Conservation (phyloP, 768 basidiomycete genomes). For the Phanerochaete carnosa region DNA sequence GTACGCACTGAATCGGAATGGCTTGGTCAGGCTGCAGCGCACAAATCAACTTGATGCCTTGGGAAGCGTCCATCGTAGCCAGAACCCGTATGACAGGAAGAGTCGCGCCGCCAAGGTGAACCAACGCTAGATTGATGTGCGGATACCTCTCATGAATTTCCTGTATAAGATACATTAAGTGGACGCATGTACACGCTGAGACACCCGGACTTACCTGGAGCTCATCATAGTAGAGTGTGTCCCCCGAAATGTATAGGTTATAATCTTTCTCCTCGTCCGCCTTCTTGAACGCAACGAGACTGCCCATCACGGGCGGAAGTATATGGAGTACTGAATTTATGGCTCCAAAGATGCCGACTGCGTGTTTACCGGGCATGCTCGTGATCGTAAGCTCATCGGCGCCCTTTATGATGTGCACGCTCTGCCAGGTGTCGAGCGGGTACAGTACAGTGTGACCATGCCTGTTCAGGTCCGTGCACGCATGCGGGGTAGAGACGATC, state of each 20-base stretch:
- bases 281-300: conserved; percentile 24
- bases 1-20: conserved; percentile 26
- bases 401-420: conserved; percentile 4
- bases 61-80: conserved; percentile 32
- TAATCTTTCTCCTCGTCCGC: conserved; percentile 19
- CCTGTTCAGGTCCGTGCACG: conserved; percentile 19
- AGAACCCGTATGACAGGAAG: conserved; percentile 25
- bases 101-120: conserved; percentile 33
- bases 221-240: conserved; percentile 31
- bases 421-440: conserved; percentile 14
- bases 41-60: conserved; percentile 29
- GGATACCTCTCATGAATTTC: conserved; percentile 28
- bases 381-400: too few species aligned
- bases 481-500: conserved; percentile 30
- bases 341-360: conserved; percentile 21
- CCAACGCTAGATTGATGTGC: conserved; percentile 28
- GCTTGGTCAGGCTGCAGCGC: conserved; percentile 29
- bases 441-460: conserved; percentile 11
- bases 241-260: conserved; percentile 29
- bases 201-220: conserved; percentile 23
- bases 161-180: background rate
- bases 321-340: conserved; percentile 24
- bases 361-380: conserved; percentile 29
- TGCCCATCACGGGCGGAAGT: conserved; percentile 28
- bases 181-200: background rate